These are phyloP conservation scores for Tuber magnatum DNA, from an alignment of 495 filamentous ascomycete genomes.

Conservation along the genomic window DNA sequence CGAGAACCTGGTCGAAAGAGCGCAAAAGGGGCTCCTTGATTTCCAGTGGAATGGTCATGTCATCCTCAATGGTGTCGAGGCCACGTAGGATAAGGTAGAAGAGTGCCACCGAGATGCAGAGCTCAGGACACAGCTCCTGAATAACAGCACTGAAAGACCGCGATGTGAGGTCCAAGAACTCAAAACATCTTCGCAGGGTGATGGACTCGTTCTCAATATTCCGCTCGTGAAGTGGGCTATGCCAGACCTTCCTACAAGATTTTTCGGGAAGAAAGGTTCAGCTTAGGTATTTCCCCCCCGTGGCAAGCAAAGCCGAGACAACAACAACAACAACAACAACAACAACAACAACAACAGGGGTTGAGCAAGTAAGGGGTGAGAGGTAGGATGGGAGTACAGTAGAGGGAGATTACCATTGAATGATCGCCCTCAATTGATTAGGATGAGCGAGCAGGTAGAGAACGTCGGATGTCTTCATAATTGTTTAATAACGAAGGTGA, in stretches of 20 bases:
- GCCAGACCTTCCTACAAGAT: constrained; percentile 78
- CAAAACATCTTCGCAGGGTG: constrained; percentile 71
- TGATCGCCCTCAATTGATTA: constrained; percentile 68
- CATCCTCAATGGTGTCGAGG: constrained; percentile 95
- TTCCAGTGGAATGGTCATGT: constrained; percentile 77
- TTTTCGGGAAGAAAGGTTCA: background rate
- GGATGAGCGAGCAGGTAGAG: constrained; percentile 74
- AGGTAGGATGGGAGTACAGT: background rate
- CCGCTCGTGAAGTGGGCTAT: constrained; percentile 82
- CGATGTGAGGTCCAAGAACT: constrained; percentile 78
- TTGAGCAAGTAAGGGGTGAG: background rate
- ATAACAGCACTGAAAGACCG: constrained; percentile 92
- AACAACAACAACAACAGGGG: no score
- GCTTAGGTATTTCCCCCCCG: background rate
- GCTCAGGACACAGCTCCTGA: constrained; percentile 86
- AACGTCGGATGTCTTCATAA: constrained; percentile 48
- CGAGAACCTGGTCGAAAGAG: constrained; percentile 67
- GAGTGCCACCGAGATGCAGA: constrained; percentile 79
- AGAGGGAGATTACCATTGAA: constrained; percentile 73
- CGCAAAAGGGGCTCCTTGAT: constrained; percentile 83
- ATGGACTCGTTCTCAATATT: constrained; percentile 64
- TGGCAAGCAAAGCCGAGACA: background rate
- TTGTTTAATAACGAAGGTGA: constrained; percentile 16
- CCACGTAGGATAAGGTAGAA: constrained; percentile 90
- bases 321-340: no score